Evolutionary conservation across 2,329 filamentous ascomycete genomes (phyloP).

Genomic region (Aspergillus pseudoviridinutans): DNA sequence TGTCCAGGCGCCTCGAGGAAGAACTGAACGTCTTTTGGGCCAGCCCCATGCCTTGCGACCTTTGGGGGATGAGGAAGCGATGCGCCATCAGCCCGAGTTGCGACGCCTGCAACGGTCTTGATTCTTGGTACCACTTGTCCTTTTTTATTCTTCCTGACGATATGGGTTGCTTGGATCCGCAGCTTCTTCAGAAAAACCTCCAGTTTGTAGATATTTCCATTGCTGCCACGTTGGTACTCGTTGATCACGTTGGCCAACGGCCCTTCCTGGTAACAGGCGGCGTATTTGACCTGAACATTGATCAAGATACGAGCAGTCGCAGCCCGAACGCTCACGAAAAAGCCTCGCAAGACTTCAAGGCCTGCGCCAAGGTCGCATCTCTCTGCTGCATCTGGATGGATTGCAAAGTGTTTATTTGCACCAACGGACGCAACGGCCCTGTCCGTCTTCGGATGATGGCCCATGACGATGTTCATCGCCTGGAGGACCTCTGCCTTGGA

Average conservation of each 20-base stretch:
- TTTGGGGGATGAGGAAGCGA: constrained; percentile 33
- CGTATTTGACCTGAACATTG: constrained; percentile 60
- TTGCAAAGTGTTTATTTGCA: constrained; percentile 51
- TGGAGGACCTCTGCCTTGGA: constrained; percentile 52
- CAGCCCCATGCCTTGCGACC: constrained; percentile 39
- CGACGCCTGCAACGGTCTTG: constrained; percentile 48
- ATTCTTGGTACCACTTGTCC: constrained; percentile 31
- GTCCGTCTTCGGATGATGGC: constrained; percentile 44
- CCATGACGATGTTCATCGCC: constrained; percentile 56
- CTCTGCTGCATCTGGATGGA: constrained; percentile 31
- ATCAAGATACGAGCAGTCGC: constrained; percentile 56
- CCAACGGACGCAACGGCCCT: constrained; percentile 45
- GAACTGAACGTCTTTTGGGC: constrained; percentile 53
- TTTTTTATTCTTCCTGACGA: constrained; percentile 32
- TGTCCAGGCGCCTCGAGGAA: constrained; percentile 38
- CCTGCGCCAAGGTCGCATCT: constrained; percentile 45
- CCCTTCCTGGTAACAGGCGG: constrained; percentile 53
- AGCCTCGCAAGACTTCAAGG: constrained; percentile 57
- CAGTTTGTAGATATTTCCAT: constrained; percentile 19
- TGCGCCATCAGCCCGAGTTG: constrained; percentile 37
- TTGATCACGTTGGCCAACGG: constrained; percentile 38
- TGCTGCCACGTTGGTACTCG: constrained; percentile 23
- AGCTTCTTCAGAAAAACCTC: constrained; percentile 38
- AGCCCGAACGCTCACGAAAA: constrained; percentile 58
- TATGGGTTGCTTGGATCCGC: constrained; percentile 40